A percentile compares a stretch with the other conserved stretches of the same genome.
These are phyloP conservation scores for Rhodamnia rubescens DNA, from an alignment of 345 rosid species.

Conservation along the genomic window DNA sequence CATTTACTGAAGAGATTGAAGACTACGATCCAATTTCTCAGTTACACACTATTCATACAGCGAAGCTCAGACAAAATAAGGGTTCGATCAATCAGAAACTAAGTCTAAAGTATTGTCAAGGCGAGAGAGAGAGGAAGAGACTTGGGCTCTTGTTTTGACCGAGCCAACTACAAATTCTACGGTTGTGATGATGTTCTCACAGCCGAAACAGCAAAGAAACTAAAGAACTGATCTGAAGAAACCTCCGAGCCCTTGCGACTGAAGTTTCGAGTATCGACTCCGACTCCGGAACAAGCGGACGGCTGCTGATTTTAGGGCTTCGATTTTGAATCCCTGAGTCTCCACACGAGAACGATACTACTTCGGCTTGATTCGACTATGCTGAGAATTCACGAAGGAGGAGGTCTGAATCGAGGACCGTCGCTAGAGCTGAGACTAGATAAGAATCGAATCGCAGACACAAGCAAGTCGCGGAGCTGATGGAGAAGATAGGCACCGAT, in stretches of 20 bases:
- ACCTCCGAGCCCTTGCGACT: background rate
- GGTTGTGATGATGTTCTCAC: background rate
- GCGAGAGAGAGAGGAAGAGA: too few relatives aligned
- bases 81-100: background rate
- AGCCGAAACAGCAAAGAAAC: too few relatives aligned
- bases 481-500: background rate
- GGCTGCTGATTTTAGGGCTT: background rate
- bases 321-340: background rate
- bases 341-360: background rate
- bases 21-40: background rate
- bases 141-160: background rate
- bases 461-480: background rate
- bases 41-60: background rate
- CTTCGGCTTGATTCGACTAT: background rate
- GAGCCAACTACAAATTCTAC: background rate
- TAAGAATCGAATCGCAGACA: background rate
- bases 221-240: background rate
- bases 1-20: slow-evolving; percentile 15
- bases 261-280: background rate
- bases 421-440: background rate
- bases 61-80: background rate
- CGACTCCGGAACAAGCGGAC: background rate
- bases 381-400: background rate
- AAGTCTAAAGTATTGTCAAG: too few relatives aligned
- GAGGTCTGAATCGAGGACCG: background rate